phyloP scores from a whole-genome alignment of 2,329 filamentous ascomycete genomes.

The Stachybotrys chartarum region DNA sequence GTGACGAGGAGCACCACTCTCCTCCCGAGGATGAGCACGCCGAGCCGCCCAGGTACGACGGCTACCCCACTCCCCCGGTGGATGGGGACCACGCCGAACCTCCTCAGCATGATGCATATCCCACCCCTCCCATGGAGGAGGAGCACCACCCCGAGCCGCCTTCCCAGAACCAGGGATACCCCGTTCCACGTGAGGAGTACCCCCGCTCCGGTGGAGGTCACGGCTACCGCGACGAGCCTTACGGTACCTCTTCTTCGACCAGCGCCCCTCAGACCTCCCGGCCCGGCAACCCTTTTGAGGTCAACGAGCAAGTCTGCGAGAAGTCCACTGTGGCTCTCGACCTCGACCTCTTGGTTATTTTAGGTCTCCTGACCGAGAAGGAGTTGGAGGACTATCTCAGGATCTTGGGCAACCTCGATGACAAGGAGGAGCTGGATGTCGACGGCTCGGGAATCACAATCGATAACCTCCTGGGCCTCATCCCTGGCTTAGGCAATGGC shows the following conservation, averaged over 20 bases:
- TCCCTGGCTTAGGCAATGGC: neutral
- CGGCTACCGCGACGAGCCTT: too few species aligned
- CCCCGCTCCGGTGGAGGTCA: too few species aligned
- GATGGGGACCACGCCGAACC: neutral
- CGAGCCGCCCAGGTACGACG: too few species aligned
- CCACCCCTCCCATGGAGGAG: too few species aligned
- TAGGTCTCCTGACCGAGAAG: constrained; percentile 12
- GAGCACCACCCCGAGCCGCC: too few species aligned
- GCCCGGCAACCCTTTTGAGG: constrained; percentile 6
- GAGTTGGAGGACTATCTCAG: constrained; percentile 14
- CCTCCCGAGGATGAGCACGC: neutral
- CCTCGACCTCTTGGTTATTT: constrained; percentile 11
- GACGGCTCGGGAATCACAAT: neutral
- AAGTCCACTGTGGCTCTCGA: constrained; percentile 12
- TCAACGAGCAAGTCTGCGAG: constrained; percentile 11
- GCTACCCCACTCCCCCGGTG: too few species aligned
- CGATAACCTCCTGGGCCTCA: constrained; percentile 3
- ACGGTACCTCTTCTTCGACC: too few species aligned
- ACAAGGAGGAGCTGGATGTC: neutral
- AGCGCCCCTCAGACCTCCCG: neutral
- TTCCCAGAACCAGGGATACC: too few species aligned
- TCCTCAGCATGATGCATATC: neutral
- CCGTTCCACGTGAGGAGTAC: too few species aligned
- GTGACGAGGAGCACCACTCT: neutral
- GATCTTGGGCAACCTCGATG: constrained; percentile 6